phyloP scores from a whole-genome alignment of 2,329 filamentous ascomycete species.

The Cercospora sp. region DNA sequence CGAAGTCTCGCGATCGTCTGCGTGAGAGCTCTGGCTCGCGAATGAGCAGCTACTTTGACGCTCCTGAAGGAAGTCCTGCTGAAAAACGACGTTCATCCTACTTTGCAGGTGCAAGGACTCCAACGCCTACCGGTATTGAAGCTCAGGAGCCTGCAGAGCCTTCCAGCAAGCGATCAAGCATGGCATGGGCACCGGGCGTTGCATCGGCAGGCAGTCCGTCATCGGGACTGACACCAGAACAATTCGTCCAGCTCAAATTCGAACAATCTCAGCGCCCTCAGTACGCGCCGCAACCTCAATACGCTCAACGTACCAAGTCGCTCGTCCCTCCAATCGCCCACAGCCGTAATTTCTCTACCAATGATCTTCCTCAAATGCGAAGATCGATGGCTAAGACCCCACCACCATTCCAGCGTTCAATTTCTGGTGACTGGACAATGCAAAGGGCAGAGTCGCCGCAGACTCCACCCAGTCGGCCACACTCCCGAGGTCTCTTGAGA shows the following conservation, averaged over 20 bases:
- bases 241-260: constrained; percentile 71
- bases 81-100: constrained; percentile 38
- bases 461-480: constrained; percentile 37
- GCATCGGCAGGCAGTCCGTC: constrained; percentile 52
- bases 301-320: constrained; percentile 43
- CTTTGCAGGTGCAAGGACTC: constrained; percentile 35
- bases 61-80: constrained; percentile 27
- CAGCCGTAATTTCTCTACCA: constrained; percentile 31
- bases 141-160: constrained; percentile 23
- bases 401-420: constrained; percentile 46
- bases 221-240: constrained; percentile 67
- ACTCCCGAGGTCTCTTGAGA: constrained; percentile 27
- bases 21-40: constrained; percentile 28
- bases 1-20: constrained; percentile 34
- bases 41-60: constrained; percentile 25
- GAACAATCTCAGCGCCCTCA: constrained; percentile 54
- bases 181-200: constrained; percentile 78
- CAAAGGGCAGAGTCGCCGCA: constrained; percentile 21
- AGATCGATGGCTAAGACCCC: constrained; percentile 40
- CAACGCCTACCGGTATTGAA: constrained; percentile 36
- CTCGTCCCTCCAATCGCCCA: constrained; percentile 33
- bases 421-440: constrained; percentile 50
- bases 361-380: constrained; percentile 28
- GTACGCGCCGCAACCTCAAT: constrained; percentile 53
- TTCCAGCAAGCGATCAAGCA: constrained; percentile 60